Evolutionary conservation across 208 protist species (phyloP).

Genomic region (Acanthamoeba healyi): DNA sequence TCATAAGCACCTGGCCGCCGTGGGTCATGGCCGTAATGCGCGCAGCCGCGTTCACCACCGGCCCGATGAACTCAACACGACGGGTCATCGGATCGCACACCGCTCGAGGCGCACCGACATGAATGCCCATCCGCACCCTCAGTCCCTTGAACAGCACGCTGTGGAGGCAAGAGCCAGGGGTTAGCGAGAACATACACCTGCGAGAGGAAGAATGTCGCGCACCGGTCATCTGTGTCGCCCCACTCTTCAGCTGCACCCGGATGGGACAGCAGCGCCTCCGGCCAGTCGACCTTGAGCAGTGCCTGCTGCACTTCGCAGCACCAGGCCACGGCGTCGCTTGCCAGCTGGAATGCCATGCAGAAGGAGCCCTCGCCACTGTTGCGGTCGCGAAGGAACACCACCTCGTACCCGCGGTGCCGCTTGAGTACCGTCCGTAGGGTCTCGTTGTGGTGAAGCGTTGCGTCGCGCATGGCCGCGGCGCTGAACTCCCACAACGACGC

Average conservation of each 20-base stretch:
- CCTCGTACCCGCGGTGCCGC: conserved; percentile 22
- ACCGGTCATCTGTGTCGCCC: background rate
- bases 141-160: background rate
- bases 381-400: conserved; percentile 16
- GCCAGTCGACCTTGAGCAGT: conserved; percentile 1
- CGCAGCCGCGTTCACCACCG: background rate
- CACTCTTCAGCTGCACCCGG: conserved; percentile 8
- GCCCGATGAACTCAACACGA: conserved; percentile 6
- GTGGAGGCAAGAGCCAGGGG: too few relatives aligned
- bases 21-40: conserved; percentile 26
- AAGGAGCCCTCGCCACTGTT: conserved; percentile 69
- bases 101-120: background rate
- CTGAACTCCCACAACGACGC: conserved; percentile 45
- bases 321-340: background rate
- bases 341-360: conserved; percentile 51
- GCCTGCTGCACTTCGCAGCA: conserved; percentile 26
- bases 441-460: conserved; percentile 6
- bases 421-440: background rate
- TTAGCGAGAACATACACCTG: too few relatives aligned
- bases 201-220: too few relatives aligned
- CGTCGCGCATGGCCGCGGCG: conserved; percentile 7
- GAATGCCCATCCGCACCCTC: conserved; percentile 11
- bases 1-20: conserved; percentile 29
- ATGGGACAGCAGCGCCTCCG: background rate
- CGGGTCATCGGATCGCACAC: conserved; percentile 30